Base-by-base conservation (phyloP, 1,139 yeast genomes). In the Wickerhamomyces sp. region DNA sequence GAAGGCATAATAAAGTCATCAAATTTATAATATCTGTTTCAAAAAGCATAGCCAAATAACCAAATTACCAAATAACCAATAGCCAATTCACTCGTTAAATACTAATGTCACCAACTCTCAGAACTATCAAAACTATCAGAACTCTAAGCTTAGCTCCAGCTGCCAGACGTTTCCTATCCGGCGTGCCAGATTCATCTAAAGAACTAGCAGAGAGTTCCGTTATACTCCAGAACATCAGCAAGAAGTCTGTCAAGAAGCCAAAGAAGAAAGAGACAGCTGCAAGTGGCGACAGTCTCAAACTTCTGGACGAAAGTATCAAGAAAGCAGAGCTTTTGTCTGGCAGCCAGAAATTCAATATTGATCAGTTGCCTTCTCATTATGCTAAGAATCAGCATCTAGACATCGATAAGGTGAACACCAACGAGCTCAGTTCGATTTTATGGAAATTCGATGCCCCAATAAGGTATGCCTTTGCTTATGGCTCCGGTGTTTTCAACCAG, bases 401-500 rank as follows among this genome's bases (percentile, higher is more conserved):
- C 7, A 66, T 76, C 7, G 75, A 70, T 35, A 58, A 63, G 24
- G 71, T 67, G 16, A 56, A 72, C 46, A 63, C 75, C 31, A 63
- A 61, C n/a, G 68, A 72, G 15, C 64, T 86, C 32, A 62, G 70
- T 18, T 61, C 68, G 2, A 70, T 85, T 4, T 58, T 81, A 18
- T 61, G 75, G 58, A 65, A 72, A 32, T 86, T 87, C 58, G 64
- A 75, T 36, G 83, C 89, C 1, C 89, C 92, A 0, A 74, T 86
- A 18, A 66, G 76, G 41, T 83, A 74, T 51, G 82, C 92, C 1
- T 82, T 90, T 60, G 99, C 97, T 0, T 94, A 94, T 60, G 99
- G 99, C 1, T 85, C 95, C 8, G 97, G 96, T 4, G 96, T 94
- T 0, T 85, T 94, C 52, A 74, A 80, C 24, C 98, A 94, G 59